phyloP scores from a whole-genome alignment of 1,139 yeast genomes.

The Eremothecium gossypii region DNA sequence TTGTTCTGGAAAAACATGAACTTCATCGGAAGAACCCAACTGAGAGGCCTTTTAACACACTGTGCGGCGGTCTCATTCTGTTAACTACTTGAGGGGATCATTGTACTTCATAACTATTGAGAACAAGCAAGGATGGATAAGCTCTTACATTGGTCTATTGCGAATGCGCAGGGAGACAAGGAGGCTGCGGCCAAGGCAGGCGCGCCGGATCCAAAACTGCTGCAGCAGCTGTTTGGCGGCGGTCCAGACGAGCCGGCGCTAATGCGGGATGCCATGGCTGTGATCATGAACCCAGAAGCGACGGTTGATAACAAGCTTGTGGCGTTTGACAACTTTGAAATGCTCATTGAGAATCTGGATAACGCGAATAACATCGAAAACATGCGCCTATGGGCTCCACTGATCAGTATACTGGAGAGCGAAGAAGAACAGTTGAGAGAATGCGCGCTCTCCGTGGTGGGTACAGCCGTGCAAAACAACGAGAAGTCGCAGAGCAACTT shows the following conservation, averaged over 20 bases:
- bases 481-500: conserved; percentile 62
- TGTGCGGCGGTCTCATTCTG: too few relatives aligned
- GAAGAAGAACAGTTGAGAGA: conserved; percentile 41
- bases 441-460: conserved; percentile 65
- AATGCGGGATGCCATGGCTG: conserved; percentile 66
- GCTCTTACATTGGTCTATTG: conserved; percentile 84
- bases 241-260: conserved; percentile 77
- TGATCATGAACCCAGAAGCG: conserved; percentile 55
- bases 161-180: conserved; percentile 60
- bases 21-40: too few relatives aligned
- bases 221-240: conserved; percentile 70
- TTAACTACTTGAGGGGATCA: too few relatives aligned
- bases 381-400: conserved; percentile 67
- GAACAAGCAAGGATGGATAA: conserved; percentile 56
- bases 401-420: conserved; percentile 44
- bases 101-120: not conserved
- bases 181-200: conserved; percentile 54
- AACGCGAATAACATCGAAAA: conserved; percentile 90
- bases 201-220: conserved; percentile 64
- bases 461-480: conserved; percentile 90
- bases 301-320: conserved; percentile 53
- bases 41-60: too few relatives aligned
- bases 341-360: conserved; percentile 87
- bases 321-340: conserved; percentile 87
- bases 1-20: not conserved